phyloP scores from a whole-genome alignment of 306 rosid genomes.

The Gastrolobium bilobum region DNA sequence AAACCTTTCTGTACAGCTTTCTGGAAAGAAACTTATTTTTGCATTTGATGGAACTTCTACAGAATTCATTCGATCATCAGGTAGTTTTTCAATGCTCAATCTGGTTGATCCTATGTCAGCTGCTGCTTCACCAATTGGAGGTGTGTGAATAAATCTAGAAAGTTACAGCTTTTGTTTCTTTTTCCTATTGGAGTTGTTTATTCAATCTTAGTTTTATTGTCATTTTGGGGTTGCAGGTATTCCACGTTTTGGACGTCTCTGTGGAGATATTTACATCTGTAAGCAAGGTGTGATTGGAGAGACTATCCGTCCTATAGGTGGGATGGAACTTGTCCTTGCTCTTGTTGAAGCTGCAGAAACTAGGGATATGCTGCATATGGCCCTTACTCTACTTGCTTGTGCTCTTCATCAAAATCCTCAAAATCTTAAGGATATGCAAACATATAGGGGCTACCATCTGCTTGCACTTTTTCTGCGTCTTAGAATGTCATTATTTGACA shows the following conservation, averaged over 20 bases:
- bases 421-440: slow-evolving; percentile 94
- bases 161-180: slow-evolving; percentile 38
- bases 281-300: slow-evolving; percentile 92
- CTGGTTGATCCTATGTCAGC: slow-evolving; percentile 99
- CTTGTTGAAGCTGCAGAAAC: slow-evolving; percentile 98
- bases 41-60: slow-evolving; percentile 97
- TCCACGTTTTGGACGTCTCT: slow-evolving; percentile 98
- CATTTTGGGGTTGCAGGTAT: slow-evolving; percentile 73
- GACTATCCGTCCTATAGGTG: slow-evolving; percentile 87
- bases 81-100: slow-evolving; percentile 90
- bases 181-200: slow-evolving; percentile 31
- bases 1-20: slow-evolving; percentile 87
- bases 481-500: slow-evolving; percentile 92
- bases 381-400: slow-evolving; percentile 86
- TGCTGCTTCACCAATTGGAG: slow-evolving; percentile 99
- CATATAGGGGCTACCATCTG: slow-evolving; percentile 94
- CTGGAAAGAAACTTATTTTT: slow-evolving; percentile 96
- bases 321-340: slow-evolving; percentile 89
- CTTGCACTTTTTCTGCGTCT: slow-evolving; percentile 92
- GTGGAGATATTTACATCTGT: slow-evolving; percentile 86
- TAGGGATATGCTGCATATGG: slow-evolving; percentile 97
- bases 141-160: slow-evolving; percentile 65
- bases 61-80: slow-evolving; percentile 78
- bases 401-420: slow-evolving; percentile 95
- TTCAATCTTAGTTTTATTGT: slow-evolving; percentile 40